phyloP scores from a whole-genome alignment of 108 stramenopile species.

The Pelagomonas calceolata region DNA sequence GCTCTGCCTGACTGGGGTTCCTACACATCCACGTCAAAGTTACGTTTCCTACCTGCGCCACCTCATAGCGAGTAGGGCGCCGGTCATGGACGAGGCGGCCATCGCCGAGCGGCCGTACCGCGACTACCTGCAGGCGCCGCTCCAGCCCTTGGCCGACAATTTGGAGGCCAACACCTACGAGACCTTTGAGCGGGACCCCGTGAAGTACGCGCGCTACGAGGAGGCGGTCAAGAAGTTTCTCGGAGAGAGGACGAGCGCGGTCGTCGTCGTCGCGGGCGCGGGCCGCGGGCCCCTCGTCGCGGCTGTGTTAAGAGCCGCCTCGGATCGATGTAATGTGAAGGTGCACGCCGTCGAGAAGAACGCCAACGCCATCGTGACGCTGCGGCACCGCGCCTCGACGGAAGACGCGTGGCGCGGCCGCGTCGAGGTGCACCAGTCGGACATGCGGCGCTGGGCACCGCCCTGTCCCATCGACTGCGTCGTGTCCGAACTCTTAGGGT shows the following conservation, averaged over 20 bases:
- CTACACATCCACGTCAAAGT: slow-evolving; percentile 20
- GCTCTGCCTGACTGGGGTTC: slow-evolving; percentile 29
- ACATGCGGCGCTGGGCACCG: slow-evolving; percentile 66
- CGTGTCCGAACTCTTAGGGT: slow-evolving; percentile 89
- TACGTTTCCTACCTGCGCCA: slow-evolving; percentile 83
- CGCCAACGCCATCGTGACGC: slow-evolving; percentile 86
- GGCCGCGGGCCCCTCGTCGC: slow-evolving; percentile 90
- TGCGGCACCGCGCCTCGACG: slow-evolving; percentile 55
- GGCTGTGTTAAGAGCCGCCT: slow-evolving; percentile 47
- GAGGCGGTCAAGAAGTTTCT: slow-evolving; percentile 48
- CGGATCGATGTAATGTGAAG: slow-evolving; percentile 32
- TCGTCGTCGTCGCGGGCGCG: slow-evolving; percentile 85
- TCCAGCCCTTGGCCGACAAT: slow-evolving; percentile 93
- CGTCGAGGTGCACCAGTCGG: slow-evolving; percentile 78
- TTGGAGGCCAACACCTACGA: slow-evolving; percentile 94
- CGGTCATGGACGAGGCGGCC: slow-evolving; percentile 59
- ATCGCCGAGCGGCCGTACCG: slow-evolving; percentile 58
- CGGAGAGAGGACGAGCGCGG: background rate
- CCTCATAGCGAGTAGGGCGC: slow-evolving; percentile 34
- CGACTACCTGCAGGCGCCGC: slow-evolving; percentile 85
- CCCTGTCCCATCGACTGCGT: slow-evolving; percentile 61
- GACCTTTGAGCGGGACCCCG: slow-evolving; percentile 89
- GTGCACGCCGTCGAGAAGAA: slow-evolving; percentile 87
- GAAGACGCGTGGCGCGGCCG: slow-evolving; percentile 56
- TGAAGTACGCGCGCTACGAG: slow-evolving; percentile 85